Evolutionary conservation across 495 filamentous ascomycete species (phyloP).

Genomic region (Polyplosphaeria fusca): DNA sequence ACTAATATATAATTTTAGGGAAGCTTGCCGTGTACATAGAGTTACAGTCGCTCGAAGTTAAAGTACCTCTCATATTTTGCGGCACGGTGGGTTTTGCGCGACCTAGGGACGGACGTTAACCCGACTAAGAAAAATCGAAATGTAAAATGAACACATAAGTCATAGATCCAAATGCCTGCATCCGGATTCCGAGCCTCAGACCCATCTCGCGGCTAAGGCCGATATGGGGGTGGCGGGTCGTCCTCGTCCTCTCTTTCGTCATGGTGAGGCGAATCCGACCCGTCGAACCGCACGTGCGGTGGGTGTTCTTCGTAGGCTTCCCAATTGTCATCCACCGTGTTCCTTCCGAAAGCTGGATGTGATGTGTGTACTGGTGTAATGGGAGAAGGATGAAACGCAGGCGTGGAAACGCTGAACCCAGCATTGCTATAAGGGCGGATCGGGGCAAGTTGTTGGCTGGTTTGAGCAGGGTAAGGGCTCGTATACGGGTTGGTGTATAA

Average conservation of each 20-base stretch:
- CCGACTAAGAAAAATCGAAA: too few relatives aligned
- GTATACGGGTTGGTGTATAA: background rate
- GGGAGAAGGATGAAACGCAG: constrained; percentile 1
- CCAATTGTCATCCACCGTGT: constrained; percentile 22
- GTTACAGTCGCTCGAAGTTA: too few relatives aligned
- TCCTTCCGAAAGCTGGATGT: background rate
- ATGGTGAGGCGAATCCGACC: background rate
- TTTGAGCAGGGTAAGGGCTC: background rate
- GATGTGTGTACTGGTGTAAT: background rate
- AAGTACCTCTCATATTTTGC: too few relatives aligned
- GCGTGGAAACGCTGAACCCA: constrained; percentile 12
- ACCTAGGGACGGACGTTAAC: too few relatives aligned
- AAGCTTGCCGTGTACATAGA: too few relatives aligned
- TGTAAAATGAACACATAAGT: too few relatives aligned
- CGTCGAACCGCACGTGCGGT: constrained; percentile 1
- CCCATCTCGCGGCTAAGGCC: too few relatives aligned
- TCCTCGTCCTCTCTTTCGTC: constrained; percentile 9
- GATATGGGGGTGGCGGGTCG: constrained; percentile 27
- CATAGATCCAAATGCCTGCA: too few relatives aligned
- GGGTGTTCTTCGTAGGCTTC: constrained; percentile 13
- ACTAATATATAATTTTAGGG: too few relatives aligned
- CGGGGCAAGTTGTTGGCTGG: background rate
- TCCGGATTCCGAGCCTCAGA: too few relatives aligned
- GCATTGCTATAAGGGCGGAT: constrained; percentile 17
- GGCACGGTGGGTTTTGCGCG: too few relatives aligned